Evolutionary conservation across 805 yeast species (phyloP).

Genomic region (Yarrowia sp.): DNA sequence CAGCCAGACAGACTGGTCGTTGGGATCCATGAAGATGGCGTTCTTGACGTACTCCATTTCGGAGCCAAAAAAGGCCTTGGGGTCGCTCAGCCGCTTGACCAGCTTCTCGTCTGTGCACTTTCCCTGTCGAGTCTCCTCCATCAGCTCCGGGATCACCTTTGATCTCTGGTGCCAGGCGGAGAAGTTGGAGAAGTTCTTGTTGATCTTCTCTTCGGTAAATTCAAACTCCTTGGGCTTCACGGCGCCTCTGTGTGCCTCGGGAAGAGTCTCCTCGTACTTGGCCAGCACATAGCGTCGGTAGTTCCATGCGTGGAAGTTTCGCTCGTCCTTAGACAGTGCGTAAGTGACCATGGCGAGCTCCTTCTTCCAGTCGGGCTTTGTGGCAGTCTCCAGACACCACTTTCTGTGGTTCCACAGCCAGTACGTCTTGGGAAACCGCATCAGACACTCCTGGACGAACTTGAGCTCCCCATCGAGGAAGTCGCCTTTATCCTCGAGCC

Average conservation of each 20-base stretch:
- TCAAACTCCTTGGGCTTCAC: conserved; percentile 55
- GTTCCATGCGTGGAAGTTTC: conserved; percentile 96
- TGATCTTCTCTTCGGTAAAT: conserved; percentile 76
- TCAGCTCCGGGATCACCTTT: conserved; percentile 58
- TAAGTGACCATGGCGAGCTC: conserved; percentile 71
- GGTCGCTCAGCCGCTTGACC: conserved; percentile 33
- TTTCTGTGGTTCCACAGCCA: conserved; percentile 95
- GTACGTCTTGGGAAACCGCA: conserved; percentile 78
- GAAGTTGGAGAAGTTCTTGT: conserved; percentile 81
- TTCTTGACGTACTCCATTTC: conserved; percentile 72
- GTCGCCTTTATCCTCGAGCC: conserved; percentile 34
- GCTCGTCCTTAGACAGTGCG: conserved; percentile 65
- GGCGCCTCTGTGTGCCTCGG: conserved; percentile 32
- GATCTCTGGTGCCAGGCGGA: conserved; percentile 95
- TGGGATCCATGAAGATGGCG: conserved; percentile 90
- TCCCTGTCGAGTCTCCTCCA: conserved; percentile 34
- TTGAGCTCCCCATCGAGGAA: conserved; percentile 56
- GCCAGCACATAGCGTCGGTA: conserved; percentile 73
- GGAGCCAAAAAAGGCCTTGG: conserved; percentile 43
- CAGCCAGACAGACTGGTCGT: conserved; percentile 91
- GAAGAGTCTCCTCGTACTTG: conserved; percentile 32
- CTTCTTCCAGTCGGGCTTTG: conserved; percentile 58
- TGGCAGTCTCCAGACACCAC: conserved; percentile 67
- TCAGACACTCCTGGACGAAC: conserved; percentile 58
- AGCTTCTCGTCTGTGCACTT: conserved; percentile 31